Percentiles rank a stretch among this genome's conserved stretches.
Conservation (phyloP, 2,329 filamentous ascomycete genomes). For the Leptographium wingfieldii region DNA sequence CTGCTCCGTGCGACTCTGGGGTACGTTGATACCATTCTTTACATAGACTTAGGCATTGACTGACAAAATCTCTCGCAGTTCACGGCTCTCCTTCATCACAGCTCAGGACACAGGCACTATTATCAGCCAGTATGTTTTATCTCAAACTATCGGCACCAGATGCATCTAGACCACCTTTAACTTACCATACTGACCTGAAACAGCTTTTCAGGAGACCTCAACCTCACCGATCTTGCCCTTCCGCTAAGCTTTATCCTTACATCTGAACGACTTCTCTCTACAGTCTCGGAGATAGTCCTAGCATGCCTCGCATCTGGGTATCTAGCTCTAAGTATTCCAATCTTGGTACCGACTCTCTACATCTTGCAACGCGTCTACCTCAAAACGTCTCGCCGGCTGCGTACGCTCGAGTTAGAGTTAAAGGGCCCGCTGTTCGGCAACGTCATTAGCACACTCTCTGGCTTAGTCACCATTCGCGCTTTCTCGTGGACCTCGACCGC, state of each 20-base stretch:
- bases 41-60: no score
- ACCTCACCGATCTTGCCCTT: background rate
- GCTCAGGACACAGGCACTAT: constrained; percentile 20
- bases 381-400: constrained; percentile 37
- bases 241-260: background rate
- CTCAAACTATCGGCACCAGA: no score
- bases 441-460: constrained; percentile 35
- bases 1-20: constrained; percentile 9
- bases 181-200: no score
- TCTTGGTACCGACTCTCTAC: constrained; percentile 31
- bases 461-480: constrained; percentile 37
- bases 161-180: no score
- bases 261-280: constrained; percentile 7
- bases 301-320: constrained; percentile 31
- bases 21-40: background rate
- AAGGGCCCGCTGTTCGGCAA: constrained; percentile 32
- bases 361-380: constrained; percentile 37
- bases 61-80: constrained; percentile 8
- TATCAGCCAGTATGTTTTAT: constrained; percentile 17
- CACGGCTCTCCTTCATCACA: constrained; percentile 19
- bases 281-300: constrained; percentile 30
- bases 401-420: constrained; percentile 38
- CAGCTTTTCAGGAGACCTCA: background rate
- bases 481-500: constrained; percentile 38
- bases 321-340: constrained; percentile 17